These are phyloP conservation scores for Schoenoplectus tabernaemontani DNA, from an alignment of 202 grass and related monocot species.

Conservation along the genomic window DNA sequence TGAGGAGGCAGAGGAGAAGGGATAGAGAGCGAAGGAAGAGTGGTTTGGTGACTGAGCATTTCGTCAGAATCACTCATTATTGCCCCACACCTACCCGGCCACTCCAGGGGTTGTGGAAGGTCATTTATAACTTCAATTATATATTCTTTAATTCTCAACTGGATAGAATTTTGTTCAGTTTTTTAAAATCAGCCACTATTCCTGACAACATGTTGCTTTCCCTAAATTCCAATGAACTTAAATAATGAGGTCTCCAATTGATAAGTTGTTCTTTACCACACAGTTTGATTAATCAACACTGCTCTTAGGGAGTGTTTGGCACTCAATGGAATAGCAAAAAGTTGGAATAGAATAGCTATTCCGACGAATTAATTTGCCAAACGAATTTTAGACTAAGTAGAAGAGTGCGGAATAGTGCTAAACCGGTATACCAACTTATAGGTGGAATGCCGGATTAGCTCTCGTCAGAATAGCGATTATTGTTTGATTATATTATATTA, in stretches of 20 bases:
- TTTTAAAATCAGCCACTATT: not conserved
- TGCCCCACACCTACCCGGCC: slow-evolving; percentile 46
- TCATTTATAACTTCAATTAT: slow-evolving; percentile 29
- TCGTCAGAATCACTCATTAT: slow-evolving; percentile 51
- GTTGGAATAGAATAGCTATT: too few relatives aligned
- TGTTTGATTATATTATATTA: too few relatives aligned
- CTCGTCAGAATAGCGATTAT: too few relatives aligned
- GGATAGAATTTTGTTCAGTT: not conserved
- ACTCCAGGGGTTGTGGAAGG: slow-evolving; percentile 92
- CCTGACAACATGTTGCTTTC: not conserved
- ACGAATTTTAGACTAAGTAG: too few relatives aligned
- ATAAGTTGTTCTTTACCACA: not conserved
- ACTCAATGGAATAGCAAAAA: too few relatives aligned
- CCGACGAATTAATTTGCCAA: too few relatives aligned
- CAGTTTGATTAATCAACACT: not conserved
- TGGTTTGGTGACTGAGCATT: slow-evolving; percentile 47
- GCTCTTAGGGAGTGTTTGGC: too few relatives aligned
- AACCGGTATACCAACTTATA: too few relatives aligned
- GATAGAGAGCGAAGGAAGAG: slow-evolving; percentile 36
- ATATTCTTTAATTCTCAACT: slow-evolving; percentile 14
- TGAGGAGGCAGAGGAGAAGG: slow-evolving; percentile 47
- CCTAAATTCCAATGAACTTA: slow-evolving; percentile 9
- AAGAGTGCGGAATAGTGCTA: too few relatives aligned
- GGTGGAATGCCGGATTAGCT: too few relatives aligned
- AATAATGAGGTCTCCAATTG: not conserved